Conservation (phyloP, 441 rosid species). For the Bruguiera hainesii region DNA sequence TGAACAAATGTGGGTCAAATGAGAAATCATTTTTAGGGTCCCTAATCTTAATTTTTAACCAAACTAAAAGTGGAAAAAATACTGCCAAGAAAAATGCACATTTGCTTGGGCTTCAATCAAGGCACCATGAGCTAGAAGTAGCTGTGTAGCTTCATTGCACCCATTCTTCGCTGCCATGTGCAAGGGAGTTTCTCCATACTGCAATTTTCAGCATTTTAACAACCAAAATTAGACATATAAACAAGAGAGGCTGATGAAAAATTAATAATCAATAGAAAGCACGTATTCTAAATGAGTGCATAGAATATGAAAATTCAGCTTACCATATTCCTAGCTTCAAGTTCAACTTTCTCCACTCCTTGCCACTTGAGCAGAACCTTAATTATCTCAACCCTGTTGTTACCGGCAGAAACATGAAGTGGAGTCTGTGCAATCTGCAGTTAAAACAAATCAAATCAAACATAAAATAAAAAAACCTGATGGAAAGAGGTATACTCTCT, state of each 20-base stretch:
- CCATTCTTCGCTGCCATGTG: constrained; percentile 99
- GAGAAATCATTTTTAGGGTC: constrained; percentile 9
- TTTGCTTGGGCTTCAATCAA: constrained; percentile 85
- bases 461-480: neutral
- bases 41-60: constrained; percentile 10
- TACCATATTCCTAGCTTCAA: constrained; percentile 87
- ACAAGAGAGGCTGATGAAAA: constrained; percentile 9
- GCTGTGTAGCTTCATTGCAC: constrained; percentile 66
- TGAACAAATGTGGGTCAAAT: constrained; percentile 14
- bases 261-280: neutral
- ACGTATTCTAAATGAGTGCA: neutral
- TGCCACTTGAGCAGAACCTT: constrained; percentile 64
- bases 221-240: neutral
- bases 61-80: neutral
- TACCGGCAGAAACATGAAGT: constrained; percentile 78
- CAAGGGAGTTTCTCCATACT: constrained; percentile 98
- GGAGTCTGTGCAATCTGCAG: constrained; percentile 95
- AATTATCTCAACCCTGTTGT: constrained; percentile 65
- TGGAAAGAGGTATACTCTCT: neutral
- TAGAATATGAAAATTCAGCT: neutral
- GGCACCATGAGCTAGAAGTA: constrained; percentile 86
- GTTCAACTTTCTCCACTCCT: constrained; percentile 67
- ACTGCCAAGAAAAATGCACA: constrained; percentile 32
- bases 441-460: constrained; percentile 16
- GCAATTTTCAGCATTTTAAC: constrained; percentile 26